phyloP scores from a whole-genome alignment of 2,329 filamentous ascomycete species.

The Colletotrichum lupini region DNA sequence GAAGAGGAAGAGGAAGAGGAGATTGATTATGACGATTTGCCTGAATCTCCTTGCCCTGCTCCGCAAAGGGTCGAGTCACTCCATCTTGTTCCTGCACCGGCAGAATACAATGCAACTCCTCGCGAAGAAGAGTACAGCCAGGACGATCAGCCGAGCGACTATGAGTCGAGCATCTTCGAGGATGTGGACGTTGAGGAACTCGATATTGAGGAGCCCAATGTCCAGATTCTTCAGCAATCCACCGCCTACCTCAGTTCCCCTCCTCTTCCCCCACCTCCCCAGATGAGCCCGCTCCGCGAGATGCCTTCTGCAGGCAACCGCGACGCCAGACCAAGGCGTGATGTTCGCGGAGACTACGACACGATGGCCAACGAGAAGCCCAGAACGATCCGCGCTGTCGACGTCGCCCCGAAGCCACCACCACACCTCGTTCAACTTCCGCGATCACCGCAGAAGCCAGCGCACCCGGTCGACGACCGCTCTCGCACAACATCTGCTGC shows the following conservation, averaged over 20 bases:
- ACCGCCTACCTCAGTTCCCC: constrained; percentile 55
- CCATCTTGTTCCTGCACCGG: constrained; percentile 52
- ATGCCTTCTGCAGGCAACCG: constrained; percentile 53
- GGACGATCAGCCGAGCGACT: constrained; percentile 47
- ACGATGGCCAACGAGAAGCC: constrained; percentile 61
- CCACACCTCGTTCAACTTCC: constrained; percentile 46
- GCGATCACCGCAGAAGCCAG: constrained; percentile 45
- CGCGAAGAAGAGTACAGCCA: constrained; percentile 36
- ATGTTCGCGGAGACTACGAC: constrained; percentile 54
- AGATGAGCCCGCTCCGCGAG: constrained; percentile 63
- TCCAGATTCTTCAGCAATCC: constrained; percentile 58
- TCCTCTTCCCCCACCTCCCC: constrained; percentile 58
- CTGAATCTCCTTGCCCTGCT: constrained; percentile 42
- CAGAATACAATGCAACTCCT: not conserved
- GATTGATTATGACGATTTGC: constrained; percentile 19
- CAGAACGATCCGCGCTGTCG: constrained; percentile 50
- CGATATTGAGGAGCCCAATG: constrained; percentile 55
- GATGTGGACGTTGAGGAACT: constrained; percentile 56
- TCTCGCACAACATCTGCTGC: constrained; percentile 27
- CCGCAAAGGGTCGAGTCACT: constrained; percentile 47
- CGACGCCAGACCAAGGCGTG: constrained; percentile 28
- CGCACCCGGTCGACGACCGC: constrained; percentile 32
- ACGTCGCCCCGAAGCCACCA: constrained; percentile 43
- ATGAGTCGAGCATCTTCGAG: constrained; percentile 56
- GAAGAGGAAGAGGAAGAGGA: constrained; percentile 36